Evolutionary conservation across 305 asterid genomes (phyloP).

Genomic region (Galium porrigens): DNA sequence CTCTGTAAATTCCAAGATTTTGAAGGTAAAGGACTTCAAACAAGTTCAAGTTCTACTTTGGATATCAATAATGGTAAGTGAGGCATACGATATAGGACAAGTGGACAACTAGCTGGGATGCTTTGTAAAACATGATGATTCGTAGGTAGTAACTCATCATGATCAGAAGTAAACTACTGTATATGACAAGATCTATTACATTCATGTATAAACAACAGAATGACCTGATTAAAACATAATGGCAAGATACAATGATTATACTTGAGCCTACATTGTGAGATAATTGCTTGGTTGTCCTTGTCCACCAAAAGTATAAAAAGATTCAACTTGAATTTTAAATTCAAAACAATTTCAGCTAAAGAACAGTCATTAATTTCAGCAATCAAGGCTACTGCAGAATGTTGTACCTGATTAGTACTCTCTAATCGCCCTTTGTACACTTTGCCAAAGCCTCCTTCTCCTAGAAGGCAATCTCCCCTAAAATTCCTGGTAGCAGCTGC

Average conservation of each 20-base stretch:
- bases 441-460: slow-evolving; percentile 86
- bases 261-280: background rate
- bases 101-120: background rate
- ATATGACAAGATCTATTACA: no score
- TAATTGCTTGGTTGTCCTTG: background rate
- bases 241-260: no score
- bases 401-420: slow-evolving; percentile 52
- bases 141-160: background rate
- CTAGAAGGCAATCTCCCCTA: slow-evolving; percentile 61
- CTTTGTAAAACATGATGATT: background rate
- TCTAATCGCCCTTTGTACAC: slow-evolving; percentile 61
- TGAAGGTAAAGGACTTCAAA: background rate
- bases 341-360: background rate
- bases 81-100: no score
- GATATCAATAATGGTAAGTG: background rate
- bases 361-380: background rate
- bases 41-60: background rate
- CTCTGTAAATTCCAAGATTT: background rate
- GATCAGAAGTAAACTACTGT: background rate
- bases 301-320: background rate
- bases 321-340: background rate
- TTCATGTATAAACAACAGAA: background rate
- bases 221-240: background rate
- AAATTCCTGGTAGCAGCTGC: slow-evolving; percentile 67
- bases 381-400: background rate